A percentile compares a stretch with the other conserved stretches of the same genome.
These are phyloP conservation scores for Ascochyta viciae-villosae DNA, from an alignment of 2,329 filamentous ascomycete species.

Conservation along the genomic window DNA sequence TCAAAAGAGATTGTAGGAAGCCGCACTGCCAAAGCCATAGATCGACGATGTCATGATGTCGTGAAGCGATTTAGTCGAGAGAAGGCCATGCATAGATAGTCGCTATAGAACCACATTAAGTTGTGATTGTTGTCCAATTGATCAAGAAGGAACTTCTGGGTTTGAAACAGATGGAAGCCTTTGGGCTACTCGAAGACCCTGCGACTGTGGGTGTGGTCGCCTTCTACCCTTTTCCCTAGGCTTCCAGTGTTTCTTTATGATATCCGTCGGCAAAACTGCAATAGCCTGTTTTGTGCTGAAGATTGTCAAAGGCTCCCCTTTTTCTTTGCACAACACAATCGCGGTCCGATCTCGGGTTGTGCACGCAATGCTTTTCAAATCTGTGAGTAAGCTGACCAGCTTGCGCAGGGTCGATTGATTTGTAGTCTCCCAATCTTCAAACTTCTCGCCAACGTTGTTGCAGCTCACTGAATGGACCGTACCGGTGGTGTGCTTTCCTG, in stretches of 20 bases:
- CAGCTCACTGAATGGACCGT: constrained; percentile 15
- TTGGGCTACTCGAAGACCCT: too few species aligned
- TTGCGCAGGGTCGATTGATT: constrained; percentile 26
- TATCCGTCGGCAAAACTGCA: constrained; percentile 19
- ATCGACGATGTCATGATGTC: too few species aligned
- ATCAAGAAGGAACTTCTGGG: too few species aligned
- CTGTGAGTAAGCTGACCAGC: constrained; percentile 24
- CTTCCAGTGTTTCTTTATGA: constrained; percentile 16
- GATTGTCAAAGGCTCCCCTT: constrained; percentile 16
- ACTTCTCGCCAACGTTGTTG: background rate
- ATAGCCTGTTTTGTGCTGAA: constrained; percentile 15
- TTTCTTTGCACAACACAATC: constrained; percentile 20
- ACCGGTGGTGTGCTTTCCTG: constrained; percentile 23
- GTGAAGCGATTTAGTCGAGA: too few species aligned
- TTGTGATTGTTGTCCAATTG: too few species aligned
- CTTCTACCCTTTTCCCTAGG: too few species aligned
- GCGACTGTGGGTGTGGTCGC: too few species aligned
- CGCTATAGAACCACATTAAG: too few species aligned
- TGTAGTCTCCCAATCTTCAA: constrained; percentile 22
- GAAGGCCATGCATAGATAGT: too few species aligned
- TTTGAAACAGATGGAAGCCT: too few species aligned
- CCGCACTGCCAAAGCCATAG: too few species aligned
- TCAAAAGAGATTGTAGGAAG: too few species aligned
- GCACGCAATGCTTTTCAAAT: constrained; percentile 14
- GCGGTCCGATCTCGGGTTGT: constrained; percentile 10